Conservation (phyloP, 1,284 basidiomycete genomes). For the Tilletiopsis washingtonensis region DNA sequence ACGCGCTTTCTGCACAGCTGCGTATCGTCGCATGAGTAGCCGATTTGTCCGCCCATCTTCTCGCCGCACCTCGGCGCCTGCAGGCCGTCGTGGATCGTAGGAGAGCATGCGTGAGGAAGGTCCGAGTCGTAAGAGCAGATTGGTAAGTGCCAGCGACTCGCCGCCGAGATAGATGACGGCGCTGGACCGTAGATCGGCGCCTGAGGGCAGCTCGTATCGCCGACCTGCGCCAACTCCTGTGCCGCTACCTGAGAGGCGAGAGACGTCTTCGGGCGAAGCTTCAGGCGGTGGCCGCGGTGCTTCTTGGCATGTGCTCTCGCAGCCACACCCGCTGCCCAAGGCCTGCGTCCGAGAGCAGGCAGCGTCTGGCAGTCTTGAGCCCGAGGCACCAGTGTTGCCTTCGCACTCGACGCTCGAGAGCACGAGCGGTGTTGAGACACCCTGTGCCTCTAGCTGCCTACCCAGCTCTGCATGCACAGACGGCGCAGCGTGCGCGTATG, state of each 20-base stretch:
- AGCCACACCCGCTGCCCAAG: too few species aligned
- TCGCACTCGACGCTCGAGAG: not conserved
- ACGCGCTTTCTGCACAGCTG: conserved; percentile 75
- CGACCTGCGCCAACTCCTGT: too few species aligned
- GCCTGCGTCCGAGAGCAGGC: not conserved
- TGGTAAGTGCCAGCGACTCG: conserved; percentile 73
- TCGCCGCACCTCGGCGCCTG: conserved; percentile 41
- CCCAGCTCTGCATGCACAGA: conserved; percentile 40
- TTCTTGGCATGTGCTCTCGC: not conserved
- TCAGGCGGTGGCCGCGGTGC: not conserved
- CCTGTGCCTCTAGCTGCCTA: conserved; percentile 5
- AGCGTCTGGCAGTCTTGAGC: conserved; percentile 11
- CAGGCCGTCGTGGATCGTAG: conserved; percentile 59
- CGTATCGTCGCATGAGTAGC: conserved; percentile 85
- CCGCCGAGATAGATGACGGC: conserved; percentile 71
- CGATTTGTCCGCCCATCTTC: conserved; percentile 61
- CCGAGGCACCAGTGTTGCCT: not conserved
- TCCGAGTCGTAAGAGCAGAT: conserved; percentile 56
- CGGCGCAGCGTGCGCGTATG: conserved; percentile 55
- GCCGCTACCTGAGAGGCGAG: too few species aligned
- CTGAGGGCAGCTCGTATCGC: too few species aligned
- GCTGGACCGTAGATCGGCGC: too few species aligned
- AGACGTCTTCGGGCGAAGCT: too few species aligned
- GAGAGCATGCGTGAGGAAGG: conserved; percentile 54
- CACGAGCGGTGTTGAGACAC: conserved; percentile 5